Evolutionary conservation across 169 alveolate species (phyloP).

Genomic region (Plasmodium fragile): DNA sequence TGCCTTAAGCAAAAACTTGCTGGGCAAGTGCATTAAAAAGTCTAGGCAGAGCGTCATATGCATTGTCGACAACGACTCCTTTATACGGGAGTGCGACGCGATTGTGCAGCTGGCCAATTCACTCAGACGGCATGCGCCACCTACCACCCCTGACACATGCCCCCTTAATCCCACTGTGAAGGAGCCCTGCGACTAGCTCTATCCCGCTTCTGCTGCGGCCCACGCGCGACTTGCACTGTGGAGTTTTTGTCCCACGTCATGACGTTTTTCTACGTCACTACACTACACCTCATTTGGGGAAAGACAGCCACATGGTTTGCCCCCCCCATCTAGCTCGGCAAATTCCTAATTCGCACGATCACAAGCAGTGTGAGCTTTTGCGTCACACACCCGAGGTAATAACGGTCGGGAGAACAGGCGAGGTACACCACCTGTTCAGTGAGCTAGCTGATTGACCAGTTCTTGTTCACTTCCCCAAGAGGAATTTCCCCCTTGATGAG

Average conservation of each 20-base stretch:
- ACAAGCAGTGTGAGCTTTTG: not conserved
- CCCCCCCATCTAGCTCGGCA: not conserved
- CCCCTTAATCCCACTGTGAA: not conserved
- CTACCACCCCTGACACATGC: not conserved
- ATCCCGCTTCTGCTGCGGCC: no score
- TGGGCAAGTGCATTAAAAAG: constrained; percentile 57
- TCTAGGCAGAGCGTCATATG: constrained; percentile 57
- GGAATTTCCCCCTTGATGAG: not conserved
- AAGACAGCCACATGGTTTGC: no score
- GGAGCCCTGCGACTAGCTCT: not conserved
- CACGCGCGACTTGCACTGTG: no score
- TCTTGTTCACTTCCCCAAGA: not conserved
- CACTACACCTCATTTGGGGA: no score
- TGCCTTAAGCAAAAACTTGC: constrained; percentile 66
- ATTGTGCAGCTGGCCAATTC: constrained; percentile 38
- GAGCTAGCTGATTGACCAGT: not conserved
- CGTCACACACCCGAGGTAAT: not conserved
- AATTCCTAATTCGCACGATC: not conserved
- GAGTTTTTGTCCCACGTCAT: no score
- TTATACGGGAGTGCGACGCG: constrained; percentile 48
- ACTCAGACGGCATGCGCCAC: not conserved
- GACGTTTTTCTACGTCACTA: no score
- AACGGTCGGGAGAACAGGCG: not conserved
- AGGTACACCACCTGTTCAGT: not conserved
- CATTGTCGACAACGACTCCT: constrained; percentile 59